Percentiles rank a stretch among this genome's conserved stretches.
Conservation (phyloP, 1,139 yeast genomes). For the Kurtzmaniella quercitrusa region DNA sequence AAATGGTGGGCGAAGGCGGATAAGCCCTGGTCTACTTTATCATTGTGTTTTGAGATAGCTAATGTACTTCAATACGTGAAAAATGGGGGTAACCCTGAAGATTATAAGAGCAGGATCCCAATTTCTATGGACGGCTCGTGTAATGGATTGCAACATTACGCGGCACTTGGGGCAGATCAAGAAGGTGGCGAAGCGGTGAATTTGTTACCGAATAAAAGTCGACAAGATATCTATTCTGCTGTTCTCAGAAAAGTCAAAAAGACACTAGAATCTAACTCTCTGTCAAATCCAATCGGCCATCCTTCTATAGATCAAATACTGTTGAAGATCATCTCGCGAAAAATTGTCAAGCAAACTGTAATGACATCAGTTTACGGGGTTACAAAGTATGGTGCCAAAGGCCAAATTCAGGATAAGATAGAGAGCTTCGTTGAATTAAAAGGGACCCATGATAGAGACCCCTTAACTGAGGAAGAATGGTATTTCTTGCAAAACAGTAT, state of each 20-base stretch:
- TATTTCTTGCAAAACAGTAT: conserved; percentile 2
- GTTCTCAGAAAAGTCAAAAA: conserved; percentile 26
- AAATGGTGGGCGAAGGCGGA: conserved; percentile 40
- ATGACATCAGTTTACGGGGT: conserved; percentile 50
- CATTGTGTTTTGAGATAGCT: conserved; percentile 31
- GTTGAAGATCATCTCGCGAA: conserved; percentile 22
- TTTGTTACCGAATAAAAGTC: conserved; percentile 19
- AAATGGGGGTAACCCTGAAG: conserved; percentile 16
- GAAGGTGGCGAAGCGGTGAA: conserved; percentile 40
- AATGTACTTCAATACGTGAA: conserved; percentile 15
- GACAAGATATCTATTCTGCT: conserved; percentile 33
- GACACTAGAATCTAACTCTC: neutral
- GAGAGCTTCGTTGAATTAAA: neutral
- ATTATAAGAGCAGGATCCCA: conserved; percentile 32
- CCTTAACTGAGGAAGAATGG: conserved; percentile 14
- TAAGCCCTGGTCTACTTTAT: conserved; percentile 39
- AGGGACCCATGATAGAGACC: conserved; percentile 12
- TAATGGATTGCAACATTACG: conserved; percentile 46
- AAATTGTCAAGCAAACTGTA: conserved; percentile 40
- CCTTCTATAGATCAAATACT: neutral
- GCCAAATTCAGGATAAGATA: conserved; percentile 27
- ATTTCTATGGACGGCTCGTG: conserved; percentile 47
- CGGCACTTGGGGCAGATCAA: conserved; percentile 36
- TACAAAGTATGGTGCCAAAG: conserved; percentile 32
- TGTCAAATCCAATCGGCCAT: neutral